Percentiles rank a stretch among this genome's conserved stretches.
phyloP scores from a whole-genome alignment of 495 filamentous ascomycete species.

The Penicillium paxilli region DNA sequence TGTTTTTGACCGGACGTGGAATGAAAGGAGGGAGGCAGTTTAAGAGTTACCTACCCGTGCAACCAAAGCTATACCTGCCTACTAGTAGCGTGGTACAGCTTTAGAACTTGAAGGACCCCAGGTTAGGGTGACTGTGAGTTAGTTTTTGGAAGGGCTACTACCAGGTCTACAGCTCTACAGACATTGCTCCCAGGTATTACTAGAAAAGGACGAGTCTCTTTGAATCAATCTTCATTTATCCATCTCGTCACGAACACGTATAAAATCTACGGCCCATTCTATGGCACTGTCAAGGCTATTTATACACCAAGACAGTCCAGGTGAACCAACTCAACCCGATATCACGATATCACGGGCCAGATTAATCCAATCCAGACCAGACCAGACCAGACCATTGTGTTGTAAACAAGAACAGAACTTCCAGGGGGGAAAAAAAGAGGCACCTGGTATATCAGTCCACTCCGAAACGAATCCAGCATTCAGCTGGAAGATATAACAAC shows the following conservation, averaged over 20 bases:
- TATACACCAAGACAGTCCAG: neutral
- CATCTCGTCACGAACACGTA: neutral
- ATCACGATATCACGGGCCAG: too few relatives aligned
- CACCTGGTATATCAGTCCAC: neutral
- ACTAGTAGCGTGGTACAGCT: too few relatives aligned
- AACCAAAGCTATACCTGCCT: too few relatives aligned
- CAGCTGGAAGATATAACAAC: neutral
- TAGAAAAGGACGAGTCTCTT: neutral
- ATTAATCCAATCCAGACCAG: too few relatives aligned
- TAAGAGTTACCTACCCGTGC: neutral
- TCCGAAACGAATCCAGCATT: neutral
- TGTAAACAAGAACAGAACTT: too few relatives aligned
- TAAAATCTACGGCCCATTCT: too few relatives aligned
- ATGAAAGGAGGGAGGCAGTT: conserved; percentile 7
- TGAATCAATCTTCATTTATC: neutral
- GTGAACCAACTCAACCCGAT: neutral
- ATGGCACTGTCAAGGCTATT: neutral
- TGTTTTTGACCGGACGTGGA: conserved; percentile 28
- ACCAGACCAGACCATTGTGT: too few relatives aligned
- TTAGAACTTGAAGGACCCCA: too few relatives aligned
- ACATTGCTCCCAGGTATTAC: neutral
- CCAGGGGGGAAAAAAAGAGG: too few relatives aligned
- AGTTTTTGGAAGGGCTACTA: too few relatives aligned
- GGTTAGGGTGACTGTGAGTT: too few relatives aligned
- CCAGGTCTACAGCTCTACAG: too few relatives aligned